Evolutionary conservation across 2,329 filamentous ascomycete species (phyloP), one percentile per base, ranked within the genome.

Genomic region (Xylariales sp.): DNA sequence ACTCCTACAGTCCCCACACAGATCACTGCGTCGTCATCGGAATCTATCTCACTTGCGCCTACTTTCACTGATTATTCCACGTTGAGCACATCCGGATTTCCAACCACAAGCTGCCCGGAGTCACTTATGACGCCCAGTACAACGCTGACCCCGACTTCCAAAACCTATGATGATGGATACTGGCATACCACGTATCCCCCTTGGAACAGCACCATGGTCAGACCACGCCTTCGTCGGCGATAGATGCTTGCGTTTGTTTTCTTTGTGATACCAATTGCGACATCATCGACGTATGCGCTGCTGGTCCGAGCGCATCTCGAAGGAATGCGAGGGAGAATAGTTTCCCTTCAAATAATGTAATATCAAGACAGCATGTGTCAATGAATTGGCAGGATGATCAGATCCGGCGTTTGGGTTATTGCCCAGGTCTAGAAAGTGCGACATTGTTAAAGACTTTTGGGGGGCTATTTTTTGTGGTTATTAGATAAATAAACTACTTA

Each of bases 171-270:
- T 25, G 23, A 43, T n/a, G 41, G 41, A 14, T 31, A 31, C n/a
- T 43, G 37, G 37, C 41, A 43, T 23, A 43, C 41, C 6, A 43
- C 17, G 12, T 43, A 40, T 6, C 33, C 37, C 12, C 28, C 37
- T 8, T 43, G 41, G 41, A 43, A 40, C 21, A 33, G 33, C 10
- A 42, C 40, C 5, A 15, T 10, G 6, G 12, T 24, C 12, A 18
- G 18, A 10, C 23, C 18, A 24, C 16, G 12, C 16, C 12, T 23
- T 20, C 20, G 19, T 5, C 15, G 6, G 24, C 10, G 15, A 4
- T 27, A 17, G 23, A 7, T 25, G 21, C 24, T 15, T 12, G 17
- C 4, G 5, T n/a, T n/a, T n/a, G 15, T 15, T 35, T 28, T 4
- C n/a, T 15, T 13, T 30, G 27, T 30, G 10, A 6, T 11, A 15